These are phyloP conservation scores for Nicotiana otophora DNA, from an alignment of 257 asterid genomes.

Conservation along the genomic window DNA sequence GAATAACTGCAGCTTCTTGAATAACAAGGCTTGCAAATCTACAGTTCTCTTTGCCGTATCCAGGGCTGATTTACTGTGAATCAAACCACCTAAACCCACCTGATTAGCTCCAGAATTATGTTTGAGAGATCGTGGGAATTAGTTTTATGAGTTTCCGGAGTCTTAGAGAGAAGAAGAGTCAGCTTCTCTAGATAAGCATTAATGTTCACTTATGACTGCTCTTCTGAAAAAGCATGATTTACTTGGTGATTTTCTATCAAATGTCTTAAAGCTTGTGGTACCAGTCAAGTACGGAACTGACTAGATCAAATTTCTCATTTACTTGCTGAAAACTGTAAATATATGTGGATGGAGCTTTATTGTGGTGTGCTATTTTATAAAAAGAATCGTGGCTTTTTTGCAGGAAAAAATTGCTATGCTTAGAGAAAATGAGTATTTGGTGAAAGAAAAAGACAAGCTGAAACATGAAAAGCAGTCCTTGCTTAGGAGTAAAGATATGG, in stretches of 20 bases:
- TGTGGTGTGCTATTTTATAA: neutral
- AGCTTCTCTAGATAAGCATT: neutral
- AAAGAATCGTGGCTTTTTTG: slow-evolving; percentile 8
- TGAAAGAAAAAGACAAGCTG: slow-evolving; percentile 71
- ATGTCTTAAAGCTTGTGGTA: neutral
- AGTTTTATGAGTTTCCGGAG: neutral
- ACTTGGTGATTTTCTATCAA: neutral
- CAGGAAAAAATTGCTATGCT: slow-evolving; percentile 91
- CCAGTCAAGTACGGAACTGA: neutral
- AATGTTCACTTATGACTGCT: neutral
- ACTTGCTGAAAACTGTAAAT: neutral
- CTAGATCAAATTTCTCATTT: neutral
- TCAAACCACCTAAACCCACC: neutral
- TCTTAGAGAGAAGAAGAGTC: neutral
- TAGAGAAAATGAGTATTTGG: slow-evolving; percentile 57
- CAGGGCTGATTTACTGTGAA: neutral
- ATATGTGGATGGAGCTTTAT: neutral
- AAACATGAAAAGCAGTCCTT: slow-evolving; percentile 49
- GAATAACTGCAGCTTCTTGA: neutral
- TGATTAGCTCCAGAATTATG: neutral
- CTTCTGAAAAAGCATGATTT: neutral
- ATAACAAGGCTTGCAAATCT: neutral
- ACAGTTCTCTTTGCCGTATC: neutral
- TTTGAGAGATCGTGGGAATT: neutral
- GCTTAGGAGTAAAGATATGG: slow-evolving; percentile 60